Conservation (phyloP, 2,329 filamentous ascomycete species). For the Cytospora chrysosperma region DNA sequence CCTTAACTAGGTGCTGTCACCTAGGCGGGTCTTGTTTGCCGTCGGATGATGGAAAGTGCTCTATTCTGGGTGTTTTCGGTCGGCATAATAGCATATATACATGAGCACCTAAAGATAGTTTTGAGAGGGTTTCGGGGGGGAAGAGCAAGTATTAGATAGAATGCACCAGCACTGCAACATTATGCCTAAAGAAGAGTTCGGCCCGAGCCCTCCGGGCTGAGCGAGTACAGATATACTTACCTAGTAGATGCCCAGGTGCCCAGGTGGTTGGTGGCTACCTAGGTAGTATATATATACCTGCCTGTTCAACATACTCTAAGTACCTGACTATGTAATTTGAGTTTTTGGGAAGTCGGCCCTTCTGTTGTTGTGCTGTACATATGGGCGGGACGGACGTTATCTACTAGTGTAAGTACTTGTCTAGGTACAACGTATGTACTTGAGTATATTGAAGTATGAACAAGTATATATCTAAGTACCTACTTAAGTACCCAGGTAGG, state of each 20-base stretch:
- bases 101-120: background rate
- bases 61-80: no score
- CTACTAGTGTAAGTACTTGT: no score
- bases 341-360: background rate
- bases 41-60: background rate
- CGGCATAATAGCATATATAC: no score
- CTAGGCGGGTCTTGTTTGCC: background rate
- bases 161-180: background rate
- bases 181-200: no score
- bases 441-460: no score
- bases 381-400: background rate
- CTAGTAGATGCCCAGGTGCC: no score
- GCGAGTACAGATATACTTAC: no score
- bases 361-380: background rate
- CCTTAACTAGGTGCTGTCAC: background rate
- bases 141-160: conserved; percentile 13
- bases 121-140: background rate
- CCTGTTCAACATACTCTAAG: background rate
- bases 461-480: no score
- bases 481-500: no score
- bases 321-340: background rate
- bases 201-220: no score
- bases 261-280: no score
- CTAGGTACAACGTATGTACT: no score
- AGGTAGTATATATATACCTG: background rate